A percentile compares a stretch with the other conserved stretches of the same genome.
phyloP scores from a whole-genome alignment of 495 filamentous ascomycete genomes.

The Hyaloscypha hepaticicola region DNA sequence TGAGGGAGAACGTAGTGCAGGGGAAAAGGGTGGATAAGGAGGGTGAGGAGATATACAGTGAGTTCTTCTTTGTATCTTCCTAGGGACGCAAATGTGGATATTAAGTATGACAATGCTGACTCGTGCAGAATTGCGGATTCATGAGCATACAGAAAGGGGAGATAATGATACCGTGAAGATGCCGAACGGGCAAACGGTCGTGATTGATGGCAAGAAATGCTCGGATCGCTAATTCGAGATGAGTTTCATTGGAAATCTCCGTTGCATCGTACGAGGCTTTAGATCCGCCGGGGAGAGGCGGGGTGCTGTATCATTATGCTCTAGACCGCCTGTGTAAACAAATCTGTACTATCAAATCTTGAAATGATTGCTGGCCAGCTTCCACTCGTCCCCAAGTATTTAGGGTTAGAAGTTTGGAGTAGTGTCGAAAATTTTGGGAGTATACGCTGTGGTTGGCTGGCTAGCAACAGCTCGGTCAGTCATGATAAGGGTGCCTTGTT shows the following conservation, averaged over 20 bases:
- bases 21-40: constrained; percentile 55
- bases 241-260: background rate
- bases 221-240: constrained; percentile 18
- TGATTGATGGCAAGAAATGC: constrained; percentile 48
- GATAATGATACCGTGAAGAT: constrained; percentile 86
- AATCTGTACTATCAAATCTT: too few relatives aligned
- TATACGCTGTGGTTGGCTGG: too few relatives aligned
- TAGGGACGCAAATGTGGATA: background rate
- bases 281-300: background rate
- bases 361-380: too few relatives aligned
- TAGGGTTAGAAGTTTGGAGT: too few relatives aligned
- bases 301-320: background rate
- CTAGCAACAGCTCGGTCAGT: too few relatives aligned
- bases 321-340: background rate
- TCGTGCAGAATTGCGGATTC: constrained; percentile 79
- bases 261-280: background rate
- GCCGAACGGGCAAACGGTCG: constrained; percentile 41
- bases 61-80: constrained; percentile 27
- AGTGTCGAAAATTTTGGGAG: too few relatives aligned
- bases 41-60: constrained; percentile 64
- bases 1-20: constrained; percentile 86
- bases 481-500: too few relatives aligned
- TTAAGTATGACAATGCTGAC: too few relatives aligned
- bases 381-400: too few relatives aligned
- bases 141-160: constrained; percentile 85